Evolutionary conservation across 768 basidiomycete genomes (phyloP).

Genomic region (Suillus americanus): DNA sequence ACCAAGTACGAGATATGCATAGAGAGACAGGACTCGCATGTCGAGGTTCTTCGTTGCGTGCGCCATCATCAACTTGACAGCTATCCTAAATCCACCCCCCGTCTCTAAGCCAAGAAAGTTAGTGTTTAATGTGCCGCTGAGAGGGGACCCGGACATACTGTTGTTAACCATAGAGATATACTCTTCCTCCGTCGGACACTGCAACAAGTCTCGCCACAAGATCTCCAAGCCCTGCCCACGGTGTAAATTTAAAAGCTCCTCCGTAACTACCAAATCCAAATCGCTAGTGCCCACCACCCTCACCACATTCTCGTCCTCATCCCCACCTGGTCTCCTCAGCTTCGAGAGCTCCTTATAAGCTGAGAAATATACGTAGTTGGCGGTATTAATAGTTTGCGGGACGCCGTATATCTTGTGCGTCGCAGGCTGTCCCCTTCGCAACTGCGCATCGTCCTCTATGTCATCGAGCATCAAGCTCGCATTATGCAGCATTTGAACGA

Average conservation of each 20-base stretch:
- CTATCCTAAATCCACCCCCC: slow-evolving; percentile 88
- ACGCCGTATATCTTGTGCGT: slow-evolving; percentile 96
- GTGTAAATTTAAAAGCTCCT: slow-evolving; percentile 81
- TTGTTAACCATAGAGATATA: slow-evolving; percentile 97
- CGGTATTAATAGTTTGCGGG: slow-evolving; percentile 95
- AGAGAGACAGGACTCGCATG: slow-evolving; percentile 42
- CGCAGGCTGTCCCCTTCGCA: slow-evolving; percentile 83
- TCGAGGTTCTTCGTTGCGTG: slow-evolving; percentile 62
- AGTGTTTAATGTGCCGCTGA: slow-evolving; percentile 21
- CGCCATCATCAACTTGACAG: slow-evolving; percentile 96
- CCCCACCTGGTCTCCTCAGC: slow-evolving; percentile 13
- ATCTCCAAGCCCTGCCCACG: slow-evolving; percentile 95
- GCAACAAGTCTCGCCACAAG: slow-evolving; percentile 89
- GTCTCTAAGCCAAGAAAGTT: slow-evolving; percentile 61
- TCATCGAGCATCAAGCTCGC: slow-evolving; percentile 96
- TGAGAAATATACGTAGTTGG: slow-evolving; percentile 96
- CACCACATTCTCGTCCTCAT: not conserved
- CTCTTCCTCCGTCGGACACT: slow-evolving; percentile 92
- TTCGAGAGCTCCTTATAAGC: slow-evolving; percentile 76
- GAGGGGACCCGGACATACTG: slow-evolving; percentile 46
- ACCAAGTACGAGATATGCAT: not conserved
- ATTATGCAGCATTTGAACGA: slow-evolving; percentile 93
- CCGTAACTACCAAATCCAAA: slow-evolving; percentile 45
- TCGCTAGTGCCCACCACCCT: slow-evolving; percentile 69
- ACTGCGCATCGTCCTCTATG: slow-evolving; percentile 88